Percentiles rank a stretch among this genome's conserved stretches.
Conservation (phyloP, 1,284 basidiomycete genomes). For the Irpex rosettiformis region DNA sequence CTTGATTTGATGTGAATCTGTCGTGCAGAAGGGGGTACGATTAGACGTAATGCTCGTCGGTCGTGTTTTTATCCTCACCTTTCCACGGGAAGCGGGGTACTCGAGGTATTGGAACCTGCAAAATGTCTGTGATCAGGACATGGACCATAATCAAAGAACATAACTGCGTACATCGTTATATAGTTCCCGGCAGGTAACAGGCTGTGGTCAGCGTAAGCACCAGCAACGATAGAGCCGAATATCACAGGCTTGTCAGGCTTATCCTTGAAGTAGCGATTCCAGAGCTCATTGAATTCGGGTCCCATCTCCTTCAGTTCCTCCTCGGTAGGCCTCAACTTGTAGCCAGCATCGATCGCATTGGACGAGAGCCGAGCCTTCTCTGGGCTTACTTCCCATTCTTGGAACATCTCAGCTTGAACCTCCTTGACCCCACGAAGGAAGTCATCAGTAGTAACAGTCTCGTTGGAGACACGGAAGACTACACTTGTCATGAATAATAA, state of each 20-base stretch:
- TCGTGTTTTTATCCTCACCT: slow-evolving; percentile 31
- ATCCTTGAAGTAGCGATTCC: slow-evolving; percentile 69
- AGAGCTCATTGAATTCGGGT: slow-evolving; percentile 68
- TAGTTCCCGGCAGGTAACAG: slow-evolving; percentile 69
- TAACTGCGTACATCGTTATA: slow-evolving; percentile 53
- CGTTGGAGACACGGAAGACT: slow-evolving; percentile 69
- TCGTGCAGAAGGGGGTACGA: background rate
- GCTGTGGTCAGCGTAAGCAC: slow-evolving; percentile 67
- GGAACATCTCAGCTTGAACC: slow-evolving; percentile 54
- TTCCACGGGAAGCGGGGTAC: slow-evolving; percentile 66
- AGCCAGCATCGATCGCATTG: slow-evolving; percentile 71
- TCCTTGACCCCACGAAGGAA: slow-evolving; percentile 67
- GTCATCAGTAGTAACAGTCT: slow-evolving; percentile 59
- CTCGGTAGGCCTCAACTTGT: slow-evolving; percentile 70
- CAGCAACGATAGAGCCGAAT: slow-evolving; percentile 65
- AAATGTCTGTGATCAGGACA: slow-evolving; percentile 3
- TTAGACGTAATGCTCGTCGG: background rate
- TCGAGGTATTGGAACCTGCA: slow-evolving; percentile 69
- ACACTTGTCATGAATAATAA: background rate
- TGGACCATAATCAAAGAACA: background rate
- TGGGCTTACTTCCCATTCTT: slow-evolving; percentile 66
- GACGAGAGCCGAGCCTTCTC: slow-evolving; percentile 67
- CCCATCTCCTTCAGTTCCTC: slow-evolving; percentile 73
- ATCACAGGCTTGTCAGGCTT: slow-evolving; percentile 76
- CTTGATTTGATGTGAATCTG: slow-evolving; percentile 61